These are phyloP conservation scores for Botrytis byssoidea DNA, from an alignment of 2,329 filamentous ascomycete species.

Conservation along the genomic window DNA sequence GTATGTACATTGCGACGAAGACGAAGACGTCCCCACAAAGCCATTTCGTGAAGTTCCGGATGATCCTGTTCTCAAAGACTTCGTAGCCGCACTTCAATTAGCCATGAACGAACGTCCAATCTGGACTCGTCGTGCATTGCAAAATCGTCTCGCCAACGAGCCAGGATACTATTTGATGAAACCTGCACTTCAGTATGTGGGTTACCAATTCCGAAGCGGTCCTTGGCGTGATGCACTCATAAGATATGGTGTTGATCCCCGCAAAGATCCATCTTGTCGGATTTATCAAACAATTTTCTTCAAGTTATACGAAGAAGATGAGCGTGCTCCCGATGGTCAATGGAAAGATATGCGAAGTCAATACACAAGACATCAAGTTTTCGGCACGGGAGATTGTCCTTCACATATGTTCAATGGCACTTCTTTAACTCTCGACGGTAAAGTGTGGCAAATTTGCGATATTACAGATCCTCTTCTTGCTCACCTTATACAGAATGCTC, in stretches of 20 bases:
- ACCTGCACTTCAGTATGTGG: constrained; percentile 76
- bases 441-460: constrained; percentile 93
- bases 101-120: constrained; percentile 75
- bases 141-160: constrained; percentile 64
- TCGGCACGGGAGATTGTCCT: constrained; percentile 30
- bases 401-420: constrained; percentile 83
- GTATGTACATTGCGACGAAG: constrained; percentile 31
- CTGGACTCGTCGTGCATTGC: constrained; percentile 79
- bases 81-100: constrained; percentile 61
- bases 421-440: constrained; percentile 72
- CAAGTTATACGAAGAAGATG: constrained; percentile 54
- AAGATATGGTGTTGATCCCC: constrained; percentile 81
- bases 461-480: constrained; percentile 76
- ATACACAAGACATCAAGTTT: constrained; percentile 29
- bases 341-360: constrained; percentile 30
- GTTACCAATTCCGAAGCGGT: constrained; percentile 89
- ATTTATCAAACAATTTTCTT: constrained; percentile 89
- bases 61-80: constrained; percentile 57
- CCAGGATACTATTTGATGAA: constrained; percentile 60
- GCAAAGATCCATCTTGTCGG: constrained; percentile 71
- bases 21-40: constrained; percentile 26
- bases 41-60: constrained; percentile 26
- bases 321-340: constrained; percentile 27
- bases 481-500: constrained; percentile 61
- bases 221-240: constrained; percentile 90